These are phyloP conservation scores for Fusarium tuaranense DNA, from an alignment of 2,329 filamentous ascomycete species.

Conservation along the genomic window DNA sequence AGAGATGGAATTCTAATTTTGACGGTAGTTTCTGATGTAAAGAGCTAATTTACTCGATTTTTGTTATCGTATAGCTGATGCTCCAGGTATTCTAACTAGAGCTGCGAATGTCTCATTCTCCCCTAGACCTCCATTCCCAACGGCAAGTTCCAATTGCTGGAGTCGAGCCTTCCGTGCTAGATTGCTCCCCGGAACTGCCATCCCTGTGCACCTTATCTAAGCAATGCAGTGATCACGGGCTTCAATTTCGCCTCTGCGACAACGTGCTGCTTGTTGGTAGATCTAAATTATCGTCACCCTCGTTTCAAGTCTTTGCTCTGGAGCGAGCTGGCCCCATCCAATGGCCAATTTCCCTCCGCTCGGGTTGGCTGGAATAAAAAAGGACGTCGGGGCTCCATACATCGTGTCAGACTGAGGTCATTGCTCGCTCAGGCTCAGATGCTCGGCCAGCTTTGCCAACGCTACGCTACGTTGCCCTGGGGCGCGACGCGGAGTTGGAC, in stretches of 20 bases:
- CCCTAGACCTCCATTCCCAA: neutral
- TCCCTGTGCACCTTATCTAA: conserved; percentile 9
- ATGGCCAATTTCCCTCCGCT: conserved; percentile 34
- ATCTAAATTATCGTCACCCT: conserved; percentile 33
- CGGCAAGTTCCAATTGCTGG: neutral
- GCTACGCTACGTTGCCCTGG: conserved; percentile 13
- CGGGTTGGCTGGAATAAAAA: conserved; percentile 30
- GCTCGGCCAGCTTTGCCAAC: conserved; percentile 25
- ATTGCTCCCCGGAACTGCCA: neutral
- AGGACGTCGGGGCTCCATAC: conserved; percentile 35
- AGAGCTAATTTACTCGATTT: neutral
- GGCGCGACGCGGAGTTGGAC: conserved; percentile 21
- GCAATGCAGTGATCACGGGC: neutral
- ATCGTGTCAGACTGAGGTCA: conserved; percentile 44
- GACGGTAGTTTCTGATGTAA: neutral
- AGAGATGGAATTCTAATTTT: neutral
- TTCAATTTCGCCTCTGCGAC: conserved; percentile 2
- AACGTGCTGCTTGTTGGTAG: conserved; percentile 29
- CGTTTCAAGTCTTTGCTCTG: conserved; percentile 33
- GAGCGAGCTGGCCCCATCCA: conserved; percentile 16
- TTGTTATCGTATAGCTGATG: neutral
- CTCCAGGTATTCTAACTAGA: neutral
- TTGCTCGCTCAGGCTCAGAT: conserved; percentile 38
- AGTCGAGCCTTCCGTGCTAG: neutral
- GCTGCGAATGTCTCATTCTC: neutral